Percentiles rank a stretch among this genome's conserved stretches.
Conservation (phyloP, 2,329 filamentous ascomycete genomes). For the Botryotinia narcissicola region DNA sequence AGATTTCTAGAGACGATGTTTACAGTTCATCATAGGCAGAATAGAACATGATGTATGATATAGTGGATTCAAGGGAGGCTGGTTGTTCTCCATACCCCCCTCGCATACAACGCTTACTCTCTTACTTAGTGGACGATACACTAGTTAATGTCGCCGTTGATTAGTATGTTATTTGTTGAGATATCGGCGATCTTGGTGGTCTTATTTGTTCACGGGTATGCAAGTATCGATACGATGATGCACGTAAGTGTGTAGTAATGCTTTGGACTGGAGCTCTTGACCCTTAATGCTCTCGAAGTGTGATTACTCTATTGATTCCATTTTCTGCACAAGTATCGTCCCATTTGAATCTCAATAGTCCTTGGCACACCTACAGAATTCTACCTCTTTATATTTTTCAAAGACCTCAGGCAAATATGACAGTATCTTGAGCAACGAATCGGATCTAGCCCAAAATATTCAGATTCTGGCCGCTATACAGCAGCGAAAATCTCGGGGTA, state of each 20-base stretch:
- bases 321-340: background rate
- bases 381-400: rapidly evolving
- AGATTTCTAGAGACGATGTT: background rate
- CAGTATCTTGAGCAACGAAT: background rate
- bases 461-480: background rate
- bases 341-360: background rate
- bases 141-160: too few relatives aligned
- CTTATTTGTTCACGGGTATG: background rate
- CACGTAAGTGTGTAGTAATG: background rate
- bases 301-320: background rate
- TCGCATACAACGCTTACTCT: background rate
- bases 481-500: background rate
- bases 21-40: background rate
- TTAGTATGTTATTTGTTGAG: background rate
- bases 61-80: background rate
- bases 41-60: background rate
- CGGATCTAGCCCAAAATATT: background rate
- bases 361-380: background rate
- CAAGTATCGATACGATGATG: background rate
- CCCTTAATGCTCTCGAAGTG: background rate
- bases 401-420: rapidly evolving
- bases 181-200: background rate
- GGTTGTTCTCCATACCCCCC: background rate
- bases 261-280: too few relatives aligned
- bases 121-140: too few relatives aligned